Conservation (phyloP, 1,284 basidiomycete species). For the Takashimella koratensis region DNA sequence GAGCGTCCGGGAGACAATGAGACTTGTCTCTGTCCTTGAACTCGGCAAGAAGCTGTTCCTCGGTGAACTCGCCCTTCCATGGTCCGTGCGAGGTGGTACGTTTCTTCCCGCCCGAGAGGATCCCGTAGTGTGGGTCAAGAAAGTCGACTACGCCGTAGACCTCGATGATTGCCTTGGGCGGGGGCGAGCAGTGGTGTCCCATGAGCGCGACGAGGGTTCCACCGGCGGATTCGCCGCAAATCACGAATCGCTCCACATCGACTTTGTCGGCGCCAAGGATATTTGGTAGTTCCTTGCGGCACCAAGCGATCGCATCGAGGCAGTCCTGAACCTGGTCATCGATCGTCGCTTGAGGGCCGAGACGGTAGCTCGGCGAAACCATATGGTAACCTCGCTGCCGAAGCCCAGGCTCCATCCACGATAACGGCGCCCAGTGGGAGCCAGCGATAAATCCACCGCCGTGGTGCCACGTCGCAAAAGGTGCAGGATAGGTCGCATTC, state of each 20-base stretch:
- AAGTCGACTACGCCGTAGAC: conserved; percentile 2
- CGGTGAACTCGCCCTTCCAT: conserved; percentile 7
- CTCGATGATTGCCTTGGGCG: conserved; percentile 3
- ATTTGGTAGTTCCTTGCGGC: conserved; percentile 5
- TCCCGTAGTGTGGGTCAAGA: background rate
- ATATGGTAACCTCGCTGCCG: conserved; percentile 9
- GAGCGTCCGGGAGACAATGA: no score
- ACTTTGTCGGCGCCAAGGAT: conserved; percentile 8
- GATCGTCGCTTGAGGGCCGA: conserved; percentile 10
- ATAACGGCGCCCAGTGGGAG: conserved; percentile 14
- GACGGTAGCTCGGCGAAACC: conserved; percentile 15
- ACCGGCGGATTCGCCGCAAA: conserved; percentile 33
- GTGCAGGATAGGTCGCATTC: no score
- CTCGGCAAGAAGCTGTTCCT: conserved; percentile 19
- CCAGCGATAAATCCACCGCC: conserved; percentile 25
- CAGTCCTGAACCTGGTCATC: conserved; percentile 12
- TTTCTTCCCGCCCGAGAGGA: background rate
- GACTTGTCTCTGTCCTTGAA: conserved; percentile 8
- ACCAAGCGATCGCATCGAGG: conserved; percentile 12
- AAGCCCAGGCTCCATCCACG: conserved; percentile 16
- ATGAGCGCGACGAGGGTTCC: conserved; percentile 19
- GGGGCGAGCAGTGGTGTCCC: conserved; percentile 8
- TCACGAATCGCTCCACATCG: conserved; percentile 21
- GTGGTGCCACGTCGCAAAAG: conserved; percentile 31
- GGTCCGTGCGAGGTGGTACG: no score